phyloP scores from a whole-genome alignment of 169 alveolate genomes.

The Neospora caninum region DNA sequence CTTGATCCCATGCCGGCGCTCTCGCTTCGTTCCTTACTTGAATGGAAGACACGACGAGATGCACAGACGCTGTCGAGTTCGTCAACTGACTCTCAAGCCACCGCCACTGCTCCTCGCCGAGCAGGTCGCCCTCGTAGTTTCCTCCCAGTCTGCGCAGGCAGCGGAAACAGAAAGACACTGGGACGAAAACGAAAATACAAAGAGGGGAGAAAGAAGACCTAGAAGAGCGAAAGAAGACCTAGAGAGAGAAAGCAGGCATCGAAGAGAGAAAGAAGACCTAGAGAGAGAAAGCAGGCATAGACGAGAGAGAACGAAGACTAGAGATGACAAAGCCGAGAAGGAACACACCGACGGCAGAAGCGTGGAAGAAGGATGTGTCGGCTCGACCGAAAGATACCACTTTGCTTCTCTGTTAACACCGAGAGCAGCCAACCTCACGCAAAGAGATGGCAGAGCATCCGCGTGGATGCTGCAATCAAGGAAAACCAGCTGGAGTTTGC shows the following conservation, averaged over 20 bases:
- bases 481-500: background rate
- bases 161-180: background rate
- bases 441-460: slow-evolving; percentile 3
- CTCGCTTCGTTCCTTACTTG: slow-evolving; percentile 78
- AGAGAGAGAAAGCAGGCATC: no score
- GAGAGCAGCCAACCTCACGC: background rate
- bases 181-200: background rate
- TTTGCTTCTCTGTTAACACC: background rate
- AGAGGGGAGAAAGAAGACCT: background rate
- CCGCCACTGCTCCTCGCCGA: slow-evolving; percentile 90
- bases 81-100: slow-evolving; percentile 89
- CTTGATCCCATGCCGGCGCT: no score
- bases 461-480: background rate
- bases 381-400: background rate
- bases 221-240: no score
- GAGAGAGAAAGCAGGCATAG: no score
- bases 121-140: slow-evolving; percentile 80
- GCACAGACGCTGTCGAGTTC: slow-evolving; percentile 85
- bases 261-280: no score
- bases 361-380: no score
- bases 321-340: background rate
- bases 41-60: slow-evolving; percentile 86
- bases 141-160: slow-evolving; percentile 45
- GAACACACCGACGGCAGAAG: no score
- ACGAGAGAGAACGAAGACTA: background rate